Evolutionary conservation across 2,329 filamentous ascomycete species (phyloP).

Genomic region (Neofusicoccum cordaticola): DNA sequence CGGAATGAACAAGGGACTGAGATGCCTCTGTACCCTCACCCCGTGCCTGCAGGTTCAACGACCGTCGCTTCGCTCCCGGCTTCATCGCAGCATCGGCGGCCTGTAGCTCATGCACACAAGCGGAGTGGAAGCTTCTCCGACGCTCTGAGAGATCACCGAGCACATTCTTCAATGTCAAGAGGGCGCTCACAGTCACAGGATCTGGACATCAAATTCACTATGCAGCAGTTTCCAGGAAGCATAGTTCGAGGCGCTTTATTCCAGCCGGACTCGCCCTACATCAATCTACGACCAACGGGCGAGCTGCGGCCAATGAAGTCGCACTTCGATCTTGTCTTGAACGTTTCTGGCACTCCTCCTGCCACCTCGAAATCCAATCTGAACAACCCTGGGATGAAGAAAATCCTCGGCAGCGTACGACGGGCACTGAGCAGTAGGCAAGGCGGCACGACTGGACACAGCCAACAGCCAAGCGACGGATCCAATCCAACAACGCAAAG

Average conservation of each 20-base stretch:
- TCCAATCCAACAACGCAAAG: background rate
- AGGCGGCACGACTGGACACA: background rate
- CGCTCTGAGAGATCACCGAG: slow-evolving; percentile 68
- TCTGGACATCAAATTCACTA: background rate
- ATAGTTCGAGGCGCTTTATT: slow-evolving; percentile 84
- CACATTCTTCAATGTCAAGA: background rate
- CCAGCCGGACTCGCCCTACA: slow-evolving; percentile 77
- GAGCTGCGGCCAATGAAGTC: slow-evolving; percentile 30
- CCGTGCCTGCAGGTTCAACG: slow-evolving; percentile 24
- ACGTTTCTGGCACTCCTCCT: slow-evolving; percentile 25
- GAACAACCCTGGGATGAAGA: slow-evolving; percentile 76
- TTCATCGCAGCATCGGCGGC: slow-evolving; percentile 24
- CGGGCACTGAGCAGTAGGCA: slow-evolving; percentile 69
- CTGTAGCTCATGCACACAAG: slow-evolving; percentile 59
- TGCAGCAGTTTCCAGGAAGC: slow-evolving; percentile 67
- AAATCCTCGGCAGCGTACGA: slow-evolving; percentile 80
- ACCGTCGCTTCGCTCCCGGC: background rate
- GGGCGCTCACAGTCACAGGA: background rate
- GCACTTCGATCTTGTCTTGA: slow-evolving; percentile 30
- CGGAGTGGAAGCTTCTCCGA: slow-evolving; percentile 86
- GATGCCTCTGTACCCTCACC: slow-evolving; percentile 37
- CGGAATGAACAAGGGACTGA: slow-evolving; percentile 38
- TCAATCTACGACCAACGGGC: slow-evolving; percentile 51
- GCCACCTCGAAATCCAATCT: slow-evolving; percentile 25
- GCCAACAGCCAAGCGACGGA: slow-evolving; percentile 13